phyloP scores from a whole-genome alignment of 495 filamentous ascomycete genomes.

The Neurospora sp. region DNA sequence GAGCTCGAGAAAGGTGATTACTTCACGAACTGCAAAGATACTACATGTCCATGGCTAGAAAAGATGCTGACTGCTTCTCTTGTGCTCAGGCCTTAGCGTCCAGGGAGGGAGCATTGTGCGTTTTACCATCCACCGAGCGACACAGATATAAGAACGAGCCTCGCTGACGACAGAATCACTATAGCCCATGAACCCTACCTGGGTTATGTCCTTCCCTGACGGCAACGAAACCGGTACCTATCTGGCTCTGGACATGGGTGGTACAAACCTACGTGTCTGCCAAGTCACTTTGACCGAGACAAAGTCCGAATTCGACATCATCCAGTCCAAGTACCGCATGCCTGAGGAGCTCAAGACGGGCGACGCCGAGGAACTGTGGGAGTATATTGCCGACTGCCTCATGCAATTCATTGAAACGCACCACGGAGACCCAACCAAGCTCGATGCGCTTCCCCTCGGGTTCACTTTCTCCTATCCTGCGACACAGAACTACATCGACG shows the following conservation, averaged over 20 bases:
- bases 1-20: slow-evolving; percentile 75
- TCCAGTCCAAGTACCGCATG: slow-evolving; percentile 96
- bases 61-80: background rate
- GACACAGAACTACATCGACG: slow-evolving; percentile 92
- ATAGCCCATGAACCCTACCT: slow-evolving; percentile 98
- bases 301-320: slow-evolving; percentile 96
- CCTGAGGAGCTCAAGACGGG: slow-evolving; percentile 92
- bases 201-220: slow-evolving; percentile 90
- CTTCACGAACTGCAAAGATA: background rate
- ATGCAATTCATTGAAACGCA: slow-evolving; percentile 93
- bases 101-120: slow-evolving; percentile 90
- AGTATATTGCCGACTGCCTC: slow-evolving; percentile 94
- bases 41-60: background rate
- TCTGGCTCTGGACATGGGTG: slow-evolving; percentile 94
- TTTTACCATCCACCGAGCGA: slow-evolving; percentile 2
- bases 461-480: slow-evolving; percentile 99
- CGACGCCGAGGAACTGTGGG: slow-evolving; percentile 86
- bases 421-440: slow-evolving; percentile 54
- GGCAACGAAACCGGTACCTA: slow-evolving; percentile 85
- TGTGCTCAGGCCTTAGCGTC: slow-evolving; percentile 56
- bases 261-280: slow-evolving; percentile 95
- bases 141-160: background rate
- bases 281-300: slow-evolving; percentile 85
- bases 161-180: slow-evolving; percentile 4
- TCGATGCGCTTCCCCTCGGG: slow-evolving; percentile 68